Conservation (phyloP, 495 filamentous ascomycete genomes). For the Cairneyella variabilis region DNA sequence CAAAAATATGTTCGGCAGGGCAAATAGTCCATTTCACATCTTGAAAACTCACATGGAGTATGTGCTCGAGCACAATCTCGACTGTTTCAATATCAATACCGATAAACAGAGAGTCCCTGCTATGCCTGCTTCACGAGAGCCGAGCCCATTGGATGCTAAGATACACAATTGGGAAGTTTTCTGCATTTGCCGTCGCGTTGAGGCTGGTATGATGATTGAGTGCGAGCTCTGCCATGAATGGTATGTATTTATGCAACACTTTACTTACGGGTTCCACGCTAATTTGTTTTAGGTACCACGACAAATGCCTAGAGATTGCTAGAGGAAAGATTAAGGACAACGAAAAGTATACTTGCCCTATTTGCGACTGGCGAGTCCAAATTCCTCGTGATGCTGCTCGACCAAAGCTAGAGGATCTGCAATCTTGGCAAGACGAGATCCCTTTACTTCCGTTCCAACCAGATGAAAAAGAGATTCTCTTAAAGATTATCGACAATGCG, state of each 20-base stretch:
- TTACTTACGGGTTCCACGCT: slow-evolving; percentile 12
- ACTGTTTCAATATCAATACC: slow-evolving; percentile 79
- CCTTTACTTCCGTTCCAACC: slow-evolving; percentile 84
- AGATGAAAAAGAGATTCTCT: slow-evolving; percentile 83
- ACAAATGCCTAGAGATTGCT: slow-evolving; percentile 97
- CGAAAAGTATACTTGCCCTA: slow-evolving; percentile 96
- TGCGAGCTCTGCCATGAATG: slow-evolving; percentile 97
- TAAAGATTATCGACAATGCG: slow-evolving; percentile 80
- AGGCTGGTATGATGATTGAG: slow-evolving; percentile 99
- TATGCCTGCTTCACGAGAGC: slow-evolving; percentile 84
- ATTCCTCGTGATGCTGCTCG: slow-evolving; percentile 95
- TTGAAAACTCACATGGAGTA: slow-evolving; percentile 90
- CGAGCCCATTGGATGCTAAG: slow-evolving; percentile 64
- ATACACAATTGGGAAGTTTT: slow-evolving; percentile 63
- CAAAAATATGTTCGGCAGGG: slow-evolving; percentile 97
- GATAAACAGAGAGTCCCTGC: slow-evolving; percentile 87
- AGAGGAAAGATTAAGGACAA: slow-evolving; percentile 96
- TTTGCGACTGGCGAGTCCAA: slow-evolving; percentile 96
- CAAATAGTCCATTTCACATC: slow-evolving; percentile 94
- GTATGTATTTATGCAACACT: slow-evolving; percentile 46
- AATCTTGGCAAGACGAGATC: slow-evolving; percentile 85
- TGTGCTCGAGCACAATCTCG: slow-evolving; percentile 79
- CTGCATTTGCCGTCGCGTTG: slow-evolving; percentile 91
- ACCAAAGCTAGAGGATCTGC: slow-evolving; percentile 89
- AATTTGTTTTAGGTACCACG: slow-evolving; percentile 76